phyloP scores from a whole-genome alignment of 2,329 filamentous ascomycete species.

The Pseudocercospora musae region DNA sequence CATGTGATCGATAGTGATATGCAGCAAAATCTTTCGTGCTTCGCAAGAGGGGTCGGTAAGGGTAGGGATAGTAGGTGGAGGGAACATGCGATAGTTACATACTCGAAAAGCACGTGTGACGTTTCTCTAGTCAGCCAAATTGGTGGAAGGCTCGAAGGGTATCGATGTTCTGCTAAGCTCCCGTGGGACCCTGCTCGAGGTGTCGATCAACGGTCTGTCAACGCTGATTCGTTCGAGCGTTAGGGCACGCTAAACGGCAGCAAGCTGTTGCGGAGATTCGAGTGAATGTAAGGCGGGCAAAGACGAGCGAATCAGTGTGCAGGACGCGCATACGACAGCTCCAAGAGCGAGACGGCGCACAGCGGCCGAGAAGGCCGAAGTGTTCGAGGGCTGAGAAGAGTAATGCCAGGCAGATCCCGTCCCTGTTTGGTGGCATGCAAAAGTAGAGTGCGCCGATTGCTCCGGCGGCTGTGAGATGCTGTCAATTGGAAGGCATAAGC shows the following conservation, averaged over 20 bases:
- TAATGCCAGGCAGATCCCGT: conserved; percentile 16
- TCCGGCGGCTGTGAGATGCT: conserved; percentile 11
- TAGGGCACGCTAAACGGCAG: conserved; percentile 20
- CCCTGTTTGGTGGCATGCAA: conserved; percentile 12
- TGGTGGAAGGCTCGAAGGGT: conserved; percentile 10
- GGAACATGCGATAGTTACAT: conserved; percentile 20
- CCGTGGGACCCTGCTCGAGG: conserved; percentile 18
- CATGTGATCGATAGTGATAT: conserved; percentile 21
- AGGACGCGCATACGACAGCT: conserved; percentile 11
- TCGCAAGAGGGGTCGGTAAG: conserved; percentile 6
- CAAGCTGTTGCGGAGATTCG: conserved; percentile 24
- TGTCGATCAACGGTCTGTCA: conserved; percentile 18
- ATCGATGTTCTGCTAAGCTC: conserved; percentile 19
- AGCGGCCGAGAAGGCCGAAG: conserved; percentile 12
- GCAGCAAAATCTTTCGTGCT: conserved; percentile 8
- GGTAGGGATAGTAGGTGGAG: conserved; percentile 9
- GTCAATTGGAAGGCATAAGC: conserved; percentile 14
- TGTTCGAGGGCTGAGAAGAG: conserved; percentile 20
- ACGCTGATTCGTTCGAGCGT: conserved; percentile 20
- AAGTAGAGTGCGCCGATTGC: conserved; percentile 8
- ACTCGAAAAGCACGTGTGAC: conserved; percentile 19
- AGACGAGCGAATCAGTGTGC: conserved; percentile 20
- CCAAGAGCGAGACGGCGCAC: conserved; percentile 9
- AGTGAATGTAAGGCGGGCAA: conserved; percentile 20
- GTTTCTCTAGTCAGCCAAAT: conserved; percentile 16